These are phyloP conservation scores for Annulohypoxylon maeteangense DNA, from an alignment of 495 filamentous ascomycete genomes.

Conservation along the genomic window DNA sequence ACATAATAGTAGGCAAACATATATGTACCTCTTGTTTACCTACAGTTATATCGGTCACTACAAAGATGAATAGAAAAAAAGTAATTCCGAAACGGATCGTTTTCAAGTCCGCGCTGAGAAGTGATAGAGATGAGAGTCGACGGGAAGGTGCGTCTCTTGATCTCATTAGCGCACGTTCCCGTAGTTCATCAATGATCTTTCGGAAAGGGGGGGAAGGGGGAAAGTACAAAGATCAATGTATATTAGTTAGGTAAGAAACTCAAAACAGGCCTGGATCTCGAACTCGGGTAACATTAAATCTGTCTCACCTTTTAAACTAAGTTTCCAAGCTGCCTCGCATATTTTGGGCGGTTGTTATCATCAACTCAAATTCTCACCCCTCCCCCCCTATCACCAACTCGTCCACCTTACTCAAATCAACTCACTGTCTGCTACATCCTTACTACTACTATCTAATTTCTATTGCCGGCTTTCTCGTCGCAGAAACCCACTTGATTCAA, in stretches of 20 bases:
- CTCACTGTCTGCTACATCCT: conserved; percentile 17
- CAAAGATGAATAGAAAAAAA: background rate
- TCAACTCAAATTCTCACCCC: conserved; percentile 15
- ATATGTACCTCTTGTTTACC: background rate
- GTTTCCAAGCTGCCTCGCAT: conserved; percentile 27
- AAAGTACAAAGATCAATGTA: conserved; percentile 20
- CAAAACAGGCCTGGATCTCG: conserved; percentile 24
- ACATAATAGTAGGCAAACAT: conserved; percentile 8
- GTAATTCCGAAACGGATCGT: conserved; percentile 8
- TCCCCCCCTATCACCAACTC: conserved; percentile 7
- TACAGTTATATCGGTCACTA: background rate
- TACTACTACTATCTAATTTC: conserved; percentile 14
- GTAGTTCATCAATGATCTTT: conserved; percentile 10
- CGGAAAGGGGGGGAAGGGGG: conserved; percentile 19
- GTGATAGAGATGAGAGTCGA: background rate
- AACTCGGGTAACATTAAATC: conserved; percentile 13
- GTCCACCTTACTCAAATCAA: background rate
- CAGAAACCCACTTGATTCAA: background rate
- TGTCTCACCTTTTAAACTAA: conserved; percentile 42
- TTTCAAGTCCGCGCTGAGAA: conserved; percentile 3
- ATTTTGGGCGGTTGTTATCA: conserved; percentile 12
- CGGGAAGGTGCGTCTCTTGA: conserved; percentile 35
- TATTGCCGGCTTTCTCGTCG: conserved; percentile 6
- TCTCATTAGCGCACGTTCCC: conserved; percentile 37
- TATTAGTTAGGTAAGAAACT: background rate